Percentiles rank a stretch among this genome's conserved stretches.
These are phyloP conservation scores for Glaciozyma antarctica DNA, from an alignment of 768 basidiomycete species.

Conservation along the genomic window DNA sequence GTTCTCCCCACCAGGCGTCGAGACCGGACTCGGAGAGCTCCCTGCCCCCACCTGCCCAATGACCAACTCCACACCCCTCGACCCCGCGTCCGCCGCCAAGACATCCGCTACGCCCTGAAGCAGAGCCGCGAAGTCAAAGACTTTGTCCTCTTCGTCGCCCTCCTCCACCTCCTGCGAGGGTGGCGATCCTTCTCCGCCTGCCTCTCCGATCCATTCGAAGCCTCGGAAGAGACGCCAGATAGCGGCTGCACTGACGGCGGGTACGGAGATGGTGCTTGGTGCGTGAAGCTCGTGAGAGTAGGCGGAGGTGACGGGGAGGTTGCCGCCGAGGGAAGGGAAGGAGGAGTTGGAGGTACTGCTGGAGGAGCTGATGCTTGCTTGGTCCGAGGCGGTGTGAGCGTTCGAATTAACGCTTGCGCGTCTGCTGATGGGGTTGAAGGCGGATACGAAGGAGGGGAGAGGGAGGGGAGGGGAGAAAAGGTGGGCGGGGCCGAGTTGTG, in stretches of 20 bases:
- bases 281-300: conserved; percentile 34
- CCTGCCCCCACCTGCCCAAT: conserved; percentile 27
- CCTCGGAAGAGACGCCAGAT: conserved; percentile 33
- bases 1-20: conserved; percentile 9
- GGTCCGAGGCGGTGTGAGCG: conserved; percentile 12
- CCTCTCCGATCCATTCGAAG: conserved; percentile 33
- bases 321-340: conserved; percentile 8
- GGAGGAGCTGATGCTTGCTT: conserved; percentile 19
- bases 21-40: conserved; percentile 20
- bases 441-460: conserved; percentile 13
- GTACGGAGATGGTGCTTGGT: conserved; percentile 31
- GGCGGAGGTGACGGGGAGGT: conserved; percentile 11
- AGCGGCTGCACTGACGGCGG: conserved; percentile 32
- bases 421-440: background rate
- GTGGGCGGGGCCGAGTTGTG: conserved; percentile 27
- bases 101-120: conserved; percentile 34
- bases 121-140: conserved; percentile 32
- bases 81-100: conserved; percentile 24
- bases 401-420: background rate
- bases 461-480: conserved; percentile 29
- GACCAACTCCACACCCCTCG: conserved; percentile 32
- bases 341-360: conserved; percentile 5
- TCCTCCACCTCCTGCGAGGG: background rate
- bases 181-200: conserved; percentile 22
- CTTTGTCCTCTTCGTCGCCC: conserved; percentile 10